These are phyloP conservation scores for Apostasia ramifera DNA, from an alignment of 106 monocot species.

Conservation along the genomic window DNA sequence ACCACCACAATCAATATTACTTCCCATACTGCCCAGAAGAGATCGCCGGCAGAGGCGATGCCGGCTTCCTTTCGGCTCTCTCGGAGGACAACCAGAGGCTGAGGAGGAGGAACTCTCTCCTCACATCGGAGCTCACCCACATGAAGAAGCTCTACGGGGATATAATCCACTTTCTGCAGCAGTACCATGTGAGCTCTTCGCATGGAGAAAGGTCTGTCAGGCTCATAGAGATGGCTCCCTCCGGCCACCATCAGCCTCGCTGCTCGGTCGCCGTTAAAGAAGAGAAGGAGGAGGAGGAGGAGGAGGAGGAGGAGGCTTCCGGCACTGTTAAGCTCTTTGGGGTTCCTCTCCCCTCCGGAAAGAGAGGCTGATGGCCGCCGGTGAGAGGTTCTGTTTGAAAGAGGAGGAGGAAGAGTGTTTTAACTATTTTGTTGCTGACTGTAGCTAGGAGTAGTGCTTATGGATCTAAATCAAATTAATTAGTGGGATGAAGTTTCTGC, in stretches of 20 bases:
- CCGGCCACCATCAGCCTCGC: too few species aligned
- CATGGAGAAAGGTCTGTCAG: too few species aligned
- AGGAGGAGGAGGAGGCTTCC: too few species aligned
- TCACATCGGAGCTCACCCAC: conserved; percentile 53
- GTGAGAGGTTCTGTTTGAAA: too few species aligned
- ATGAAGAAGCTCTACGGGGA: conserved; percentile 67
- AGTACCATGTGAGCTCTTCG: conserved; percentile 29
- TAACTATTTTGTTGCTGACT: too few species aligned
- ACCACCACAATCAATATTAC: conserved; percentile 2
- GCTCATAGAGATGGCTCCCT: not conserved
- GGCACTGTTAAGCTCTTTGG: not conserved
- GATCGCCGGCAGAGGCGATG: not conserved
- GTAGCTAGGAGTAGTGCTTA: too few species aligned
- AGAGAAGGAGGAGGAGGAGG: not conserved
- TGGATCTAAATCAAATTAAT: too few species aligned
- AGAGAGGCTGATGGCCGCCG: too few species aligned
- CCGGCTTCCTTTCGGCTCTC: conserved; percentile 30
- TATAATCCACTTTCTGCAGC: conserved; percentile 54
- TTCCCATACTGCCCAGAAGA: not conserved
- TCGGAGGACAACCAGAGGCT: conserved; percentile 60
- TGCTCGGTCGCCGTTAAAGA: not conserved
- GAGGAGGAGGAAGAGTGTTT: too few species aligned
- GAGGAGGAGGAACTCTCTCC: conserved; percentile 44
- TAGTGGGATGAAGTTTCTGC: too few species aligned
- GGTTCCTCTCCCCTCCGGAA: not conserved